phyloP scores from a whole-genome alignment of 2,329 filamentous ascomycete species.

The Penicillium psychrosexuale region DNA sequence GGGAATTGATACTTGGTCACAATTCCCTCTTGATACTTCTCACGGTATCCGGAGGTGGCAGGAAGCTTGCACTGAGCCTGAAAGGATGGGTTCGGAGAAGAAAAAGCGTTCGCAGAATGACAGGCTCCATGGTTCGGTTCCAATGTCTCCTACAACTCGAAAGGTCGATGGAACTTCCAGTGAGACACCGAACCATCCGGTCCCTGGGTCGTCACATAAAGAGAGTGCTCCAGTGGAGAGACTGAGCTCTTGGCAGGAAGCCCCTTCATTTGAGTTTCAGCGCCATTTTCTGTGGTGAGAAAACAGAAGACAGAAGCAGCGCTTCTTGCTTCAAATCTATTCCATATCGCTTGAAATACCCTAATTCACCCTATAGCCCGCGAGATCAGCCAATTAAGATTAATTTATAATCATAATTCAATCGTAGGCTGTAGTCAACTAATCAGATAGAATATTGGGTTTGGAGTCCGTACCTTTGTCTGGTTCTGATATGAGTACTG shows the following conservation, averaged over 20 bases:
- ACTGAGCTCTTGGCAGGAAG: conserved; percentile 29
- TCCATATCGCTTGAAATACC: neutral
- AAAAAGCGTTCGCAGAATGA: neutral
- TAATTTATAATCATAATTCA: no score
- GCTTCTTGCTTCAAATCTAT: neutral
- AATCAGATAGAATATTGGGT: no score
- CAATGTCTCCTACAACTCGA: neutral
- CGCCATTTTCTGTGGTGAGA: conserved; percentile 34
- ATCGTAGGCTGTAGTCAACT: no score
- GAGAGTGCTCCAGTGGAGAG: conserved; percentile 5
- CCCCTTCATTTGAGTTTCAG: conserved; percentile 32
- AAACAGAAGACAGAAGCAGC: neutral
- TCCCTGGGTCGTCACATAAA: neutral
- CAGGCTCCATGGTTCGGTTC: neutral
- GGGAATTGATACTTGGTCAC: conserved; percentile 39
- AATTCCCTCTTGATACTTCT: conserved; percentile 35
- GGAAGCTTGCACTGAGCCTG: conserved; percentile 22
- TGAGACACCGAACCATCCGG: neutral
- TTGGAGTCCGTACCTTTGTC: no score
- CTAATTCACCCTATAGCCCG: neutral
- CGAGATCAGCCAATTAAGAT: no score
- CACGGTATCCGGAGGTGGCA: conserved; percentile 39
- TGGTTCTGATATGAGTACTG: no score
- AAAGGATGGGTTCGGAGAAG: neutral
- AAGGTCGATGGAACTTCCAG: neutral